Evolutionary conservation across 345 rosid species (phyloP).

Genomic region (Eucalyptus grandis): DNA sequence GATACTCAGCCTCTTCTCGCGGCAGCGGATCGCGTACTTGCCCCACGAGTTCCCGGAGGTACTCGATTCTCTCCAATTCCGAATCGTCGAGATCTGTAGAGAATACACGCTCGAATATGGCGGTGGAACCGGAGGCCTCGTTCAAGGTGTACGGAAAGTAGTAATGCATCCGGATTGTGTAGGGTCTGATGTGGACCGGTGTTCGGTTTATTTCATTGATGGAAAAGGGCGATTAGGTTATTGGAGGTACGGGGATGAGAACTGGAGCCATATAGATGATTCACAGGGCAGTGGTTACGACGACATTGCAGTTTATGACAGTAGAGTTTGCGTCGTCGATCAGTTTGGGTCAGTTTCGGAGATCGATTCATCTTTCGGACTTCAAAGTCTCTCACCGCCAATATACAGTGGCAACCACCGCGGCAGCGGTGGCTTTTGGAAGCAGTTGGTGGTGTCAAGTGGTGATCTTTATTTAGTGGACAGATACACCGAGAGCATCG

Average conservation of each 20-base stretch:
- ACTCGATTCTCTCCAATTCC: neutral
- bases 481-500: neutral
- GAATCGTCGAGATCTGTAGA: neutral
- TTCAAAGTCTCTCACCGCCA: neutral
- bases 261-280: neutral
- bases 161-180: neutral
- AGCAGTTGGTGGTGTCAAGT: neutral
- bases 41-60: neutral
- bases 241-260: neutral
- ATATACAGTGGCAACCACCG: neutral
- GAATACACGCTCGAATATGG: neutral
- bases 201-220: neutral
- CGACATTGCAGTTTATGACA: neutral
- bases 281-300: neutral
- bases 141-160: neutral
- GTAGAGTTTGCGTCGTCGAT: conserved; percentile 1
- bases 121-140: neutral
- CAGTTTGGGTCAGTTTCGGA: neutral
- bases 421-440: neutral
- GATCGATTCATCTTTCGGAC: neutral
- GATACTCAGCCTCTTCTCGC: neutral
- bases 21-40: neutral
- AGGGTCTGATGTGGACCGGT: neutral
- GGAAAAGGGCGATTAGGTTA: neutral
- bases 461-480: conserved; percentile 3